Base-by-base conservation (phyloP, 306 rosid species). In the Vigna nakashimae region DNA sequence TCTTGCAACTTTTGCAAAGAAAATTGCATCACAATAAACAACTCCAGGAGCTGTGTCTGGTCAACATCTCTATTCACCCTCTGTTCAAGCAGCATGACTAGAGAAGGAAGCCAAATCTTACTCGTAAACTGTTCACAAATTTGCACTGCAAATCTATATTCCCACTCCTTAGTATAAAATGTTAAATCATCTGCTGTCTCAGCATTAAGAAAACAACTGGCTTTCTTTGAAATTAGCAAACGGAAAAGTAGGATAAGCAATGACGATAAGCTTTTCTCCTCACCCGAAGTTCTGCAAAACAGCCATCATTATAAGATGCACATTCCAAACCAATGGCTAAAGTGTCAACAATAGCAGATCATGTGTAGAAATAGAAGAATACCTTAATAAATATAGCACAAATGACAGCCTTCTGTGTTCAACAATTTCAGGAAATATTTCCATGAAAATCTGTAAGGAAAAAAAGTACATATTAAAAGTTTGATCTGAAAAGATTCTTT, bases 61-160 rank as follows among this genome's bases (percentile, higher is more conserved):
- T 74, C 71, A 64, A 73, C 56, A 52, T 65, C 62, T 68, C 64
- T 77, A 24, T 38, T 77, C 75, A 73, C 88, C 50, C 84, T 65
- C 77, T 71, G 88, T 20, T 82, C 80, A 75, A 90, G 85, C 65
- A 89, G 48, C 82, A 72, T 16, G 76, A 90, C 92, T 57, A 94
- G 81, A 83, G 97, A 85, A 71, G 94, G 98, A 86, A 94, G 93
- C 97, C 98, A 94, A 45, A 83, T 88, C 86, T 68, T 34, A 86
- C 90, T 88, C 4, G 97, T 65, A 83, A 83, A 90, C 52, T 92
- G 96, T 75, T 86, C 97, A 81, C 97, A 89, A 40, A 94, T 78
- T 76, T 89, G 95, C 74, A 87, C 71, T 4, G 87, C 95, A 80
- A 90, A 88, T 58, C 67, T 85, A 83, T 87, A 94, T 86, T 94